Percentiles rank a stretch among this genome's conserved stretches.
Conservation (phyloP, 306 rosid species). For the Rosa rugosa region DNA sequence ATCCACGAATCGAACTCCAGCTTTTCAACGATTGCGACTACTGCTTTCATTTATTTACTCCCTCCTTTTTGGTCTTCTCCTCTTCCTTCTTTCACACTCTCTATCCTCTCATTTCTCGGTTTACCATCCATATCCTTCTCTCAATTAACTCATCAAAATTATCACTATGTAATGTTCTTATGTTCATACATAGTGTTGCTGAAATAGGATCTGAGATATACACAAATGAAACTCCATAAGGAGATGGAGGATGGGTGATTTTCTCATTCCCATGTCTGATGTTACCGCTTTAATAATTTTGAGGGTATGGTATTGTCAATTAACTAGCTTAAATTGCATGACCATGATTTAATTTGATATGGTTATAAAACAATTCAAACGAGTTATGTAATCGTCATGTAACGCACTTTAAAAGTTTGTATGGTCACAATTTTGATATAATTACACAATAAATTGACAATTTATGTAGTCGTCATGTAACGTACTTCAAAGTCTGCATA, state of each 20-base stretch:
- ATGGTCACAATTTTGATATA: background rate
- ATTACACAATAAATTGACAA: background rate
- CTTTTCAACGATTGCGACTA: conserved; percentile 57
- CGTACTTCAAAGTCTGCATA: background rate
- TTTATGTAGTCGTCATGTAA: too few relatives aligned
- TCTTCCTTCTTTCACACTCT: background rate
- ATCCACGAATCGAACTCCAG: conserved; percentile 51
- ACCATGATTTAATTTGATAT: too few relatives aligned
- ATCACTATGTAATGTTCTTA: background rate
- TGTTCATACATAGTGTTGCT: background rate
- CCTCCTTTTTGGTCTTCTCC: background rate
- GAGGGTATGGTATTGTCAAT: background rate
- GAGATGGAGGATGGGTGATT: background rate
- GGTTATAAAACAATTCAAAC: too few relatives aligned
- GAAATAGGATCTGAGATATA: background rate
- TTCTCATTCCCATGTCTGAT: background rate
- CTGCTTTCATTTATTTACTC: conserved; percentile 12
- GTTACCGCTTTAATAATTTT: too few relatives aligned
- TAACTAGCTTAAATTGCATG: background rate
- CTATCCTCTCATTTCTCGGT: background rate
- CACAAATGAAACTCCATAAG: background rate
- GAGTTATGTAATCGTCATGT: background rate
- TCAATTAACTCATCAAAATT: background rate
- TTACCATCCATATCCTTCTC: background rate
- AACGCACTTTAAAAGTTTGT: background rate